Conservation (phyloP, 108 stramenopile genomes). For the Cyclotella baltica region DNA sequence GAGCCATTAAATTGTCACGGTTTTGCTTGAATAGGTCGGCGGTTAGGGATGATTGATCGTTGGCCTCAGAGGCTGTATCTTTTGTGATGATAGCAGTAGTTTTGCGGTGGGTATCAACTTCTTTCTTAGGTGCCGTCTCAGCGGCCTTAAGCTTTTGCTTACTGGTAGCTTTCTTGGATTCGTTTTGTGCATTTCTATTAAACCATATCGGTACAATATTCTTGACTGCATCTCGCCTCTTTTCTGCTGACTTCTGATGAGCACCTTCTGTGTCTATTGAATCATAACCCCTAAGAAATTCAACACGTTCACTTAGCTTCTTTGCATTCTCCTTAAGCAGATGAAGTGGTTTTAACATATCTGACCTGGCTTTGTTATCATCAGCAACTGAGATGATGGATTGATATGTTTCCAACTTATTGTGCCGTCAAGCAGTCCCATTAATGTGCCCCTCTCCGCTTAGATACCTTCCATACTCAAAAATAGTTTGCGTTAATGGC, state of each 20-base stretch:
- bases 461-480: slow-evolving; percentile 23
- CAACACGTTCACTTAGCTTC: slow-evolving; percentile 33
- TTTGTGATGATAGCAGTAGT: neutral
- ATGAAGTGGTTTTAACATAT: slow-evolving; percentile 35
- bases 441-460: slow-evolving; percentile 4
- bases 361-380: slow-evolving; percentile 26
- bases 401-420: slow-evolving; percentile 9
- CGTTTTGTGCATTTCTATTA: slow-evolving; percentile 23
- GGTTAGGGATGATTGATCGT: neutral
- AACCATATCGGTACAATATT: slow-evolving; percentile 51
- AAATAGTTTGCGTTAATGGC: slow-evolving; percentile 22
- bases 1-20: slow-evolving; percentile 20
- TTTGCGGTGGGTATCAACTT: neutral
- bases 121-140: too few relatives aligned
- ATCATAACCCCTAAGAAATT: slow-evolving; percentile 27
- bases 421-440: neutral
- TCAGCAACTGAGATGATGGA: slow-evolving; percentile 25
- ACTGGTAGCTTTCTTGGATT: neutral
- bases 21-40: neutral
- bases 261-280: neutral
- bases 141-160: slow-evolving; percentile 6
- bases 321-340: slow-evolving; percentile 46
- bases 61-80: neutral
- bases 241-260: slow-evolving; percentile 14
- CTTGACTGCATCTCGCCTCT: slow-evolving; percentile 31